A percentile compares a stretch with the other conserved stretches of the same genome.
phyloP scores from a whole-genome alignment of 257 asterid species.

The Apocynum venetum region DNA sequence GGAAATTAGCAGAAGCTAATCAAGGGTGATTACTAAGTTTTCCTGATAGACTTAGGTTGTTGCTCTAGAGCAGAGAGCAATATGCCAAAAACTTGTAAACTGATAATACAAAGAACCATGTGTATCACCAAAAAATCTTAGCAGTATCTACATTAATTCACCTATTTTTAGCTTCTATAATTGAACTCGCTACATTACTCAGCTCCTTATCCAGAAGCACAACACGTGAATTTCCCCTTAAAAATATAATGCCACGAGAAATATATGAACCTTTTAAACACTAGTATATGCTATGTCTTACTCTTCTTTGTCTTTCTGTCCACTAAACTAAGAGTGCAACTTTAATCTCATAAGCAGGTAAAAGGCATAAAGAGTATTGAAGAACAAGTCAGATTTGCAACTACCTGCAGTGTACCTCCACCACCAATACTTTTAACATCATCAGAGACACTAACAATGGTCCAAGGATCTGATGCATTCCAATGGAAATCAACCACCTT shows the following conservation, averaged over 20 bases:
- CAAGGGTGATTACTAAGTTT: neutral
- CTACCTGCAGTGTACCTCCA: slow-evolving; percentile 54
- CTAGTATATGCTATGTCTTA: neutral
- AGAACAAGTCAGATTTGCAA: neutral
- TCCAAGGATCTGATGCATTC: slow-evolving; percentile 95
- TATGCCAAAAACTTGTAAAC: neutral
- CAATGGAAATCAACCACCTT: slow-evolving; percentile 99
- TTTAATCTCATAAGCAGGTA: neutral
- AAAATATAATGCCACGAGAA: neutral
- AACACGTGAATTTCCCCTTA: neutral
- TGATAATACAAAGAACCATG: too few relatives aligned
- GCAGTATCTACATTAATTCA: neutral
- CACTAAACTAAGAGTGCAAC: neutral
- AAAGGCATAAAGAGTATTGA: neutral
- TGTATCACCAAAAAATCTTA: neutral
- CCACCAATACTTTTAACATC: slow-evolving; percentile 52
- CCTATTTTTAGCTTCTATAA: neutral
- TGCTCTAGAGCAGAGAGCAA: neutral
- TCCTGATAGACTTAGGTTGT: neutral
- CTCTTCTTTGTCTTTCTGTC: neutral
- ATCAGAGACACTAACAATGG: slow-evolving; percentile 84
- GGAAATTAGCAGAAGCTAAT: neutral
- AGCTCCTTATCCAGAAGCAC: neutral
- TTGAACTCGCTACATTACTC: neutral
- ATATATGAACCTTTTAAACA: neutral